Percentiles rank a stretch among this genome's conserved stretches.
Evolutionary conservation across 179 eudicot species (phyloP).

Genomic region (Vitellaria paradoxa): DNA sequence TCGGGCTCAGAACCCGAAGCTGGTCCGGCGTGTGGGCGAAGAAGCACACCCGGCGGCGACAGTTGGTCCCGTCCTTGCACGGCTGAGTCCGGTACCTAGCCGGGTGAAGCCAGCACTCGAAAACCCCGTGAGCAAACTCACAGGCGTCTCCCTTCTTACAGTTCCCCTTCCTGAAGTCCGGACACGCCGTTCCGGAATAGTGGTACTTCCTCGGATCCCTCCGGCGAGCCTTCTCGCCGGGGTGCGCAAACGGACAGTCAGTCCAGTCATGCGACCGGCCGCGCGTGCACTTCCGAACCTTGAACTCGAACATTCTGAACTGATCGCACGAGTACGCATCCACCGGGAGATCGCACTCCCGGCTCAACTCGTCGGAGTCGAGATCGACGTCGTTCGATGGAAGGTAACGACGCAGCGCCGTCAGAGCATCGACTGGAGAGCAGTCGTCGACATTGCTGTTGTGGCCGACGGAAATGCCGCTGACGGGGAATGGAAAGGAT

Average conservation of each 20-base stretch:
- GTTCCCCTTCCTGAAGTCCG: constrained; percentile 55
- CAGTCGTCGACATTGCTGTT: constrained; percentile 17
- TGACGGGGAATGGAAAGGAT: constrained; percentile 6
- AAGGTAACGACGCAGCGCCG: constrained; percentile 46
- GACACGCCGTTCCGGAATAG: constrained; percentile 62
- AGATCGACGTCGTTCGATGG: constrained; percentile 26
- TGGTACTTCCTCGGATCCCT: constrained; percentile 51
- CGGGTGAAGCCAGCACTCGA: constrained; percentile 78
- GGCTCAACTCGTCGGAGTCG: constrained; percentile 19
- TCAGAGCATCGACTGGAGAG: constrained; percentile 28
- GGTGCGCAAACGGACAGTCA: constrained; percentile 69
- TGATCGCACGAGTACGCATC: constrained; percentile 36
- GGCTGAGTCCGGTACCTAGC: constrained; percentile 59
- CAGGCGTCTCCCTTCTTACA: constrained; percentile 61
- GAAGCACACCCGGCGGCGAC: constrained; percentile 62
- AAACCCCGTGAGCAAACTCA: constrained; percentile 69
- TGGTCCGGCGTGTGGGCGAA: constrained; percentile 63
- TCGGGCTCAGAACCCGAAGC: constrained; percentile 43
- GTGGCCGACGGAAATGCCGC: background rate
- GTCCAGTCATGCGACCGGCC: constrained; percentile 73
- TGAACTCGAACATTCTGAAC: constrained; percentile 67
- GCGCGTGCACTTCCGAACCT: constrained; percentile 54
- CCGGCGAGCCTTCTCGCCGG: constrained; percentile 75
- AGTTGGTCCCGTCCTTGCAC: constrained; percentile 58
- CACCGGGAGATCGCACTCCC: constrained; percentile 23